These are phyloP conservation scores for Bromus sterilis DNA, from an alignment of 176 grass and related monocot genomes.

Conservation along the genomic window DNA sequence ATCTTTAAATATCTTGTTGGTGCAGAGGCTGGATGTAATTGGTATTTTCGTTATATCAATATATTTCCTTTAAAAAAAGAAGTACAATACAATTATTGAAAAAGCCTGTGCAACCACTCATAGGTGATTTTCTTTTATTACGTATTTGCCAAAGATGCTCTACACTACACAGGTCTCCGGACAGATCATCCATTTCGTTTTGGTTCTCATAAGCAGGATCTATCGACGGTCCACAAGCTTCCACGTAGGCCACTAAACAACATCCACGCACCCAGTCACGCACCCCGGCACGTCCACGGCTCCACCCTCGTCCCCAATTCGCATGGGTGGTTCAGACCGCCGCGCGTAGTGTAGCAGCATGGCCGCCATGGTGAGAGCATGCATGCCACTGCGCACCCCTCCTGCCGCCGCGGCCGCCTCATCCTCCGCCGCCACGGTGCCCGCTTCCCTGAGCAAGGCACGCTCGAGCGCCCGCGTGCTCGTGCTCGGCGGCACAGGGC, in stretches of 20 bases:
- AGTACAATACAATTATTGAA: no score
- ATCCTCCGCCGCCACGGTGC: not conserved
- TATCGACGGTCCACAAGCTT: not conserved
- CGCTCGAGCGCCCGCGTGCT: constrained; percentile 48
- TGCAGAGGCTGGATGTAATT: no score
- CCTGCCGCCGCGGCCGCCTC: constrained; percentile 12
- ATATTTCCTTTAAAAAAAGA: no score
- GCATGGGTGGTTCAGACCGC: not conserved
- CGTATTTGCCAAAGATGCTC: no score
- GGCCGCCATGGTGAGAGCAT: constrained; percentile 38
- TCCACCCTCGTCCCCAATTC: not conserved
- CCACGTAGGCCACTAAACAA: not conserved
- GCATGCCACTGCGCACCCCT: constrained; percentile 30
- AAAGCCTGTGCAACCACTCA: no score
- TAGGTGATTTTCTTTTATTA: no score
- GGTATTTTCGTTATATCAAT: no score
- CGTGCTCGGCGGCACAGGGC: constrained; percentile 72
- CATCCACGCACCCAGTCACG: not conserved
- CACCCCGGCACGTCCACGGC: not conserved
- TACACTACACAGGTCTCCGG: no score
- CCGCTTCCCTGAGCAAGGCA: not conserved
- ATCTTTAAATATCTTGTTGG: no score
- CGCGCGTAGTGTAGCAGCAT: not conserved
- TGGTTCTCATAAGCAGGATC: no score
- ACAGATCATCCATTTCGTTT: no score